Base-by-base conservation (phyloP, 139 green algal genomes). In the Nannochloris sp. region DNA sequence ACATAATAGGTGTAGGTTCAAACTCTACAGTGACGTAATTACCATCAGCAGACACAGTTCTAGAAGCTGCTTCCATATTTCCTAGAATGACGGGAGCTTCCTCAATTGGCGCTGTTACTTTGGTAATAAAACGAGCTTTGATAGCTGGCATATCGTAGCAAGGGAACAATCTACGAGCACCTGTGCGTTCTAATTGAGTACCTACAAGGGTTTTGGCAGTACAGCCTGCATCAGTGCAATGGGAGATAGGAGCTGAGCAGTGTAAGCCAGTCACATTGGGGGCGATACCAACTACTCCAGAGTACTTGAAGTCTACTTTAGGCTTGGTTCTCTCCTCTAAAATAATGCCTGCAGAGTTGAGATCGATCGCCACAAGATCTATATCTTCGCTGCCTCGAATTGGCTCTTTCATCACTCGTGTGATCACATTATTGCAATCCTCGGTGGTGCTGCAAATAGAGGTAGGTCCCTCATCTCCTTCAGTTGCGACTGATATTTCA, bases 151-250 rank as follows among this genome's bases (percentile, higher is more conserved):
- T 7, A 29, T 64, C 56, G 54, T 55, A 54, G 23, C n/a, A 47
- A n/a, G 56, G 56, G 32, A 64, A 56, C 23, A 64, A 24, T 25
- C 10, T 31, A 19, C 56, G 56, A 56, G 56, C 56, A 13, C 56
- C 56, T 19, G 29, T 27, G 19, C 24, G 25, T 14, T 64, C 56
- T 24, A 64, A 29, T n/a, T n/a, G n/a, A n/a, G n/a, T n/a, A n/a
- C n/a, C n/a, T n/a, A n/a, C n/a, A n/a, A n/a, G n/a, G n/a, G n/a
- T n/a, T n/a, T n/a, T n/a, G n/a, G n/a, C n/a, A n/a, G n/a, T n/a
- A n/a, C n/a, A n/a, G n/a, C n/a, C n/a, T n/a, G n/a, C n/a, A n/a
- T n/a, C n/a, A 19, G 42, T 19, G 42, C 42, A 51, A 19, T 27
- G 19, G 19, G 42, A 27, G 42, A 51, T 27, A 19, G 42, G 42